Evolutionary conservation across 2,329 filamentous ascomycete species (phyloP), one percentile per base, ranked within the genome.

Genomic region (Myriosclerotinia duriaeana): DNA sequence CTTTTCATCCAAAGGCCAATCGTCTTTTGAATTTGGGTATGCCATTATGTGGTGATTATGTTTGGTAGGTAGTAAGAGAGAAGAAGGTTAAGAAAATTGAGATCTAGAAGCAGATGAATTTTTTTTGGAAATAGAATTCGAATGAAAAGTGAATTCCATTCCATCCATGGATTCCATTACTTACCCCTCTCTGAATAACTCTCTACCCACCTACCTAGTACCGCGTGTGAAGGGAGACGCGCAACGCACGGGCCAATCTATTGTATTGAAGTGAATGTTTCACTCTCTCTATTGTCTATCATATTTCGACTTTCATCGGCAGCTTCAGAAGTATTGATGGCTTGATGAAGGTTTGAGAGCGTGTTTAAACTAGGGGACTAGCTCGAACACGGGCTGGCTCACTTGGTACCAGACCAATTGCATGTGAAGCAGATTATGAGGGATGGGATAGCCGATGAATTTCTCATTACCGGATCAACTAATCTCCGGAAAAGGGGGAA

Each of bases 1-100:
- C 63, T 59, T 46, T 40, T 65, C 63, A 22, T 65, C 63, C 2
- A 65, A 36, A 26, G 63, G 63, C 63, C 63, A 65, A 59, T 65
- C 22, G 20, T 59, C 63, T 26, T 61, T 38, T 22, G 7, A 7
- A 20, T 61, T 40, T 40, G 50, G 58, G 1, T 26, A 20, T 8
- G 46, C 34, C 58, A 61, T 61, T 38, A 3, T 46, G 7, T 20
- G 8, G 58, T n/a, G n/a, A n/a, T 38, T 8, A 26, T 26, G 38
- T 17, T 1, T 2, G n/a, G 38, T 58, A 5, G 6, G 40, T 20
- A 20, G 11, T 26, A 26, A 8, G 20, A 8, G 44, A 38, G 30
- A 14, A 26, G 34, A 53, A 38, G 2, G 1, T 38, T 38, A 9
- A 54, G 34, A 38, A 14, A 11, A 20, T 22, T 1, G 2, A 30